Conservation (phyloP, 805 yeast genomes). For the Helenozyma rhizophorensis region DNA sequence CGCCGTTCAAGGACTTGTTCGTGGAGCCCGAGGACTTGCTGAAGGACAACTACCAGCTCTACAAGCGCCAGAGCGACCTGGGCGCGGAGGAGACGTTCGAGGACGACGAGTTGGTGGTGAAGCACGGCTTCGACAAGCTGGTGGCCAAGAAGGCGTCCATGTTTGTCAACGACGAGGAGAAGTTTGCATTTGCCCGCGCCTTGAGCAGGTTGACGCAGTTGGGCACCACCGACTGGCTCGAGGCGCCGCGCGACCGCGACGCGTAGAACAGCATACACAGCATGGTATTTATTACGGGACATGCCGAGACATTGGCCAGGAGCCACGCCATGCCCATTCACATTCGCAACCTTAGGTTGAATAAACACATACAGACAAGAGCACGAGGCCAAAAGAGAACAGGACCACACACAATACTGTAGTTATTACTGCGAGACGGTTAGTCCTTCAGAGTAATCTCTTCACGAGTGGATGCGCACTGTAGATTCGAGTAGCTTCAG, state of each 20-base stretch:
- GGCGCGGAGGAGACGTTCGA: constrained; percentile 39
- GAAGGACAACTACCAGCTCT: constrained; percentile 42
- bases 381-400: too few relatives aligned
- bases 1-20: constrained; percentile 77
- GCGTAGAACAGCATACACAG: not conserved
- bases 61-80: constrained; percentile 34
- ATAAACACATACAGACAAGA: too few relatives aligned
- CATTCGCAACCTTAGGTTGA: too few relatives aligned
- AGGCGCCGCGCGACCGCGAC: constrained; percentile 19
- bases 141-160: constrained; percentile 67
- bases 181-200: constrained; percentile 95
- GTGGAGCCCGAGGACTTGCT: constrained; percentile 71
- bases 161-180: constrained; percentile 91
- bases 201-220: constrained; percentile 85
- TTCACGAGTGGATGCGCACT: too few relatives aligned
- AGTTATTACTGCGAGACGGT: too few relatives aligned
- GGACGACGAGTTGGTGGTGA: constrained; percentile 60
- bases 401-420: too few relatives aligned
- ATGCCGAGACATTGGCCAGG: too few relatives aligned
- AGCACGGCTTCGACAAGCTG: constrained; percentile 72
- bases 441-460: too few relatives aligned
- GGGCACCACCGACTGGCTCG: constrained; percentile 93
- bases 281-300: too few relatives aligned
- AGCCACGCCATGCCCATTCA: too few relatives aligned
- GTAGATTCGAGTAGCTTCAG: too few relatives aligned